A percentile compares a stretch with the other conserved stretches of the same genome.
Conservation (phyloP, 2,329 filamentous ascomycete genomes). For the Beauveria brongniartii region DNA sequence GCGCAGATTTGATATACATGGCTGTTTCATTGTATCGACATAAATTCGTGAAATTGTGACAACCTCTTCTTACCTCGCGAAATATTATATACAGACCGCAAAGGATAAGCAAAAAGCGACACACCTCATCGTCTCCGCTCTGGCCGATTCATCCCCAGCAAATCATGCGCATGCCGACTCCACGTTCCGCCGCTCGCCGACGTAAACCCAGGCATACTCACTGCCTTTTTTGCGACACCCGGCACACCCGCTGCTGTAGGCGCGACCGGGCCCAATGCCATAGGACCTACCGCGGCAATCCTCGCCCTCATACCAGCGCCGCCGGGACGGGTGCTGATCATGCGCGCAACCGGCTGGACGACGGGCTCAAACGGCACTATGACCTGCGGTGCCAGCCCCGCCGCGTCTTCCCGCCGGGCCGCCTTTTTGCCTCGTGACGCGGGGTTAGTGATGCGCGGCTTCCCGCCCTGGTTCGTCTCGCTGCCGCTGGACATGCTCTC, state of each 20-base stretch:
- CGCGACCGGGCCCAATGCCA: not conserved
- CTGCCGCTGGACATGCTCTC: not conserved
- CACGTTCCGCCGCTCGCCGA: constrained; percentile 54
- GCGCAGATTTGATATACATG: too few species aligned
- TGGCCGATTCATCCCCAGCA: constrained; percentile 55
- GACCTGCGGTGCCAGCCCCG: constrained; percentile 37
- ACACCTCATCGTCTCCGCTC: not conserved
- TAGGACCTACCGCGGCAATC: not conserved
- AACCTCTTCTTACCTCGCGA: not conserved
- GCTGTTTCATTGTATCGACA: not conserved
- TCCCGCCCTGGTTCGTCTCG: not conserved
- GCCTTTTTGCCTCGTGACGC: constrained; percentile 47
- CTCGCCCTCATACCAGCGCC: not conserved
- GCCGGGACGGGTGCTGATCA: not conserved
- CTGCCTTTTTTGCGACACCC: not conserved
- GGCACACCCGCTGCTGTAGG: constrained; percentile 1
- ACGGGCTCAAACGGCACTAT: constrained; percentile 29
- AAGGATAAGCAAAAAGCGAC: not conserved
- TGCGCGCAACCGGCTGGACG: constrained; percentile 4
- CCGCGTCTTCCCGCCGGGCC: constrained; percentile 42
- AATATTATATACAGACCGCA: not conserved
- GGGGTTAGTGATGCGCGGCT: constrained; percentile 33
- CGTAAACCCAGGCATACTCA: constrained; percentile 32
- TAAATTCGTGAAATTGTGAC: not conserved
- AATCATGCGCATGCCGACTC: constrained; percentile 60